These are phyloP conservation scores for Malus hybrid DNA, from an alignment of 331 rosid species.

Conservation along the genomic window DNA sequence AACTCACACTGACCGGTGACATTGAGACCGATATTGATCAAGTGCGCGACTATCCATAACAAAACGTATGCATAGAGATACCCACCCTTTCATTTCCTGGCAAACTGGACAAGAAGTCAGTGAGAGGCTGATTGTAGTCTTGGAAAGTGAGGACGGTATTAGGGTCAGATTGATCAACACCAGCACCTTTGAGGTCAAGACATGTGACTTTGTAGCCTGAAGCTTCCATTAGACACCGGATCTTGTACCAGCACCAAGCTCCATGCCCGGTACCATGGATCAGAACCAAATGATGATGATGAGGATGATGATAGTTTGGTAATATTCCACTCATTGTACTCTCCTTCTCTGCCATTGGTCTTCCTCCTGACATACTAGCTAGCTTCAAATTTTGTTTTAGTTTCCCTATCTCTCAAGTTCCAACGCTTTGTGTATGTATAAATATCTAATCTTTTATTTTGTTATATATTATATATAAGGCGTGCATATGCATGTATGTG, in stretches of 20 bases:
- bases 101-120: constrained; percentile 13
- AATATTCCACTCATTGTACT: neutral
- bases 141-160: constrained; percentile 18
- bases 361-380: neutral
- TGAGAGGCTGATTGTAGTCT: constrained; percentile 30
- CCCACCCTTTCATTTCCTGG: constrained; percentile 19
- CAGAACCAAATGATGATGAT: constrained; percentile 22
- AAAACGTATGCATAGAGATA: neutral
- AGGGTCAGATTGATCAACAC: constrained; percentile 22
- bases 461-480: no score
- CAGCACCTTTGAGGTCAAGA: constrained; percentile 31
- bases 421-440: neutral
- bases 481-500: no score
- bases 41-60: neutral
- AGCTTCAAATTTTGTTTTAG: neutral
- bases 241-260: constrained; percentile 41
- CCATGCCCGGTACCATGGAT: constrained; percentile 38
- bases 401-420: neutral
- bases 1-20: no score
- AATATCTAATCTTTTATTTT: no score
- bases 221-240: constrained; percentile 20
- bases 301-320: neutral
- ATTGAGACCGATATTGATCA: no score
- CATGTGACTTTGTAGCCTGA: constrained; percentile 26
- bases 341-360: neutral